Base-by-base conservation (phyloP, 2,329 filamentous ascomycete species). In the Stemphylium lycopersici region DNA sequence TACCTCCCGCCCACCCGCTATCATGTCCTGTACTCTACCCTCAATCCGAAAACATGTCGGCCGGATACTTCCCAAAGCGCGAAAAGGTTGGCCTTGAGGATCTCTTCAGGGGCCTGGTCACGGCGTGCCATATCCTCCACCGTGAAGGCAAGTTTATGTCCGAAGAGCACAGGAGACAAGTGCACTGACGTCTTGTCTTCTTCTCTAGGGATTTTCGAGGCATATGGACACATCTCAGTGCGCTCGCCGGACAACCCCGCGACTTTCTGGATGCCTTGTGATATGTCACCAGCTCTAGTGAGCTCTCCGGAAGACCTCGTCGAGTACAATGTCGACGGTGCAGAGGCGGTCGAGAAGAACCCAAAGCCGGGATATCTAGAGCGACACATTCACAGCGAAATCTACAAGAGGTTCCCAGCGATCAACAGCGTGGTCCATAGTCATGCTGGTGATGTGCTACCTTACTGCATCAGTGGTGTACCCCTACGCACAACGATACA, bases 141-240 rank as follows among this genome's bases (percentile, higher is more conserved):
- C 65, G 80, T 50, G 73, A 84, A 43, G 73, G 73, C 6, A 24
- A 4, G 22, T 24, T 3, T 5, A 24, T 6, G 22, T 6, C 2
- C 22, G 2, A 24, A 6, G 6, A 2, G 22, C 6, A 24, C 6
- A 7, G 4, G 6, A 24, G 22, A 24, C 6, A 24, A 24, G 2
- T n/a, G n/a, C 2, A 24, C 22, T 24, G 6, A 24, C 4, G 3
- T 24, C 6, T 6, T 4, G 4, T 24, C 4, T 7, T 24, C 6
- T 3, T 4, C 20, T 20, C 20, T 20, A 24, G 22, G 22, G 41
- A 75, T 84, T 6, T 65, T 85, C 32, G 83, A 84, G 52, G 82
- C 80, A 0, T 85, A 81, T 61, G 82, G 83, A 15, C 83, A 85
- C 58, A 72, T 85, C 11, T 83, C 82, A 2, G 73, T 83, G 16